phyloP scores from a whole-genome alignment of 2,329 filamentous ascomycete species.

The Neoarthrinium moseri region DNA sequence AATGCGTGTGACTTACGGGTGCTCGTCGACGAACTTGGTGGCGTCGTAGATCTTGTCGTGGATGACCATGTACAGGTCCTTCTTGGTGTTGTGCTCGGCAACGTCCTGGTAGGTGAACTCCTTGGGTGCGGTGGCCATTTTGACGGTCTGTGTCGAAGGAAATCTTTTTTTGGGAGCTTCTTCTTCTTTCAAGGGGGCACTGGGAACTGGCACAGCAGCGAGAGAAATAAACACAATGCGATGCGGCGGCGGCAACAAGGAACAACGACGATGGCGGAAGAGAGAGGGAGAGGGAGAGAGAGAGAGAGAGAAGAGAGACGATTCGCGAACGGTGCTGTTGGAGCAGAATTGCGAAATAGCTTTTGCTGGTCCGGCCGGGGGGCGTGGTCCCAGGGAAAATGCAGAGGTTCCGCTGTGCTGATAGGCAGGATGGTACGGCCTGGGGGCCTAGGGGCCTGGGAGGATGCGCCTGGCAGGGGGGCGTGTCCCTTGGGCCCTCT shows the following conservation, averaged over 20 bases:
- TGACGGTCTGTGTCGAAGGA: slow-evolving; percentile 13
- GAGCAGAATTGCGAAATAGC: neutral
- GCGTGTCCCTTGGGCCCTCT: neutral
- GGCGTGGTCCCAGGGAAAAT: neutral
- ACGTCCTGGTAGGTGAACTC: slow-evolving; percentile 79
- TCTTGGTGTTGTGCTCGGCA: slow-evolving; percentile 85
- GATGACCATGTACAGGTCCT: slow-evolving; percentile 87
- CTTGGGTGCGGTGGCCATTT: slow-evolving; percentile 40
- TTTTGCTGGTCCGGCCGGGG: too few relatives aligned
- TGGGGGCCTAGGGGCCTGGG: too few relatives aligned
- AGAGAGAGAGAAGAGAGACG: neutral
- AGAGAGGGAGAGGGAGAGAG: neutral
- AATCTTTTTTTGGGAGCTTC: neutral
- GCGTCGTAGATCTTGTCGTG: slow-evolving; percentile 96
- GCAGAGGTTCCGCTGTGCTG: neutral
- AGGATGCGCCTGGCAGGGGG: neutral
- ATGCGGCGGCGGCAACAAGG: too few relatives aligned
- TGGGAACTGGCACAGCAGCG: too few relatives aligned
- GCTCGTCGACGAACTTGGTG: slow-evolving; percentile 91
- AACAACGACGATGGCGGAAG: neutral
- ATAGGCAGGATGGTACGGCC: neutral
- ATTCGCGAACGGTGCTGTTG: neutral
- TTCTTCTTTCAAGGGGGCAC: too few relatives aligned
- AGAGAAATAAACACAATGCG: too few relatives aligned
- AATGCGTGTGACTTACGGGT: slow-evolving; percentile 73